Evolutionary conservation across 2,329 filamentous ascomycete genomes (phyloP).

Genomic region (Fusarium haematococcum): DNA sequence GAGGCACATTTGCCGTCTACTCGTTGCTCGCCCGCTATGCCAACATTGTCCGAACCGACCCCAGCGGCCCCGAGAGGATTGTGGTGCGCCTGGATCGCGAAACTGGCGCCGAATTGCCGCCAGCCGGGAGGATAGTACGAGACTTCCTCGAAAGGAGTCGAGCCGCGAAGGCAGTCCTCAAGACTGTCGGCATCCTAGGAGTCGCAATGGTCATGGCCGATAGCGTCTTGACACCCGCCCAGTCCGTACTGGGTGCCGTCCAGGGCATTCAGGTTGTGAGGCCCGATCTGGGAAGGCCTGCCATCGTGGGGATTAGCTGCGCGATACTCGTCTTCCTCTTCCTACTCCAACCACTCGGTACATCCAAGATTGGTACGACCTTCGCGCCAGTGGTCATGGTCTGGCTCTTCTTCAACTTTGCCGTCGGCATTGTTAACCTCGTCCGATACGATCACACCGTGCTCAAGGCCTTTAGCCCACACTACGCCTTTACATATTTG

Average conservation of each 20-base stretch:
- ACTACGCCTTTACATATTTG: slow-evolving; percentile 71
- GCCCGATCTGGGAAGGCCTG: slow-evolving; percentile 64
- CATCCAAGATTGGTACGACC: slow-evolving; percentile 66
- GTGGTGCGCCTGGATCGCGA: slow-evolving; percentile 70
- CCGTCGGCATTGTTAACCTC: slow-evolving; percentile 74
- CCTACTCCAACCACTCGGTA: slow-evolving; percentile 73
- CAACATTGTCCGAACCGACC: slow-evolving; percentile 70
- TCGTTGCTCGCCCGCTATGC: slow-evolving; percentile 70
- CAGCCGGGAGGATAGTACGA: slow-evolving; percentile 64
- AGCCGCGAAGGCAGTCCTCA: slow-evolving; percentile 64
- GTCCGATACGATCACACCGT: slow-evolving; percentile 64
- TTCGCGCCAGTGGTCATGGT: slow-evolving; percentile 77
- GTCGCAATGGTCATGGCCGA: slow-evolving; percentile 76
- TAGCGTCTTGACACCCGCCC: slow-evolving; percentile 75
- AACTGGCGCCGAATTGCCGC: slow-evolving; percentile 65
- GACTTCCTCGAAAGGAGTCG: slow-evolving; percentile 68
- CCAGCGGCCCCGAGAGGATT: slow-evolving; percentile 60
- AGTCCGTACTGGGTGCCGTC: slow-evolving; percentile 76
- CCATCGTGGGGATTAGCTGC: slow-evolving; percentile 73
- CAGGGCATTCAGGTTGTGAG: slow-evolving; percentile 72
- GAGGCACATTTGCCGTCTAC: slow-evolving; percentile 76
- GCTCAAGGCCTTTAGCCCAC: slow-evolving; percentile 67
- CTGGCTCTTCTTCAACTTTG: slow-evolving; percentile 74
- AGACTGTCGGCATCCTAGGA: slow-evolving; percentile 72
- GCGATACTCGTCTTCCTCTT: slow-evolving; percentile 74